Percentiles rank a stretch among this genome's conserved stretches.
Conservation (phyloP, 1,284 basidiomycete species). For the Chalciporus piperatoides region DNA sequence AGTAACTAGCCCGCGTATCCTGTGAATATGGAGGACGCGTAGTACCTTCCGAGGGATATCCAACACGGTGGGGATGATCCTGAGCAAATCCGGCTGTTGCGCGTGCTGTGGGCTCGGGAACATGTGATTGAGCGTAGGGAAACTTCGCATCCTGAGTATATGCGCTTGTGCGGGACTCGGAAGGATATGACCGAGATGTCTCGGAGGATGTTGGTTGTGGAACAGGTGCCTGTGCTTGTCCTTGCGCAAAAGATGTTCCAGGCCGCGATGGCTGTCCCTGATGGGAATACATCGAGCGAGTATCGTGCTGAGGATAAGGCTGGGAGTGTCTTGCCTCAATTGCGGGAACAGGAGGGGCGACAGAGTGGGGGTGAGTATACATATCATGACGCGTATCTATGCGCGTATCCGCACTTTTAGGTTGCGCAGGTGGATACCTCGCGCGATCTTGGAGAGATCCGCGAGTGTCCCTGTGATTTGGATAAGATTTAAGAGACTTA, state of each 20-base stretch:
- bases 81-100: conserved; percentile 14
- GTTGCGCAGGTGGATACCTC: conserved; percentile 22
- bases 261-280: conserved; percentile 25
- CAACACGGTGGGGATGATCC: conserved; percentile 15
- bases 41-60: conserved; percentile 19
- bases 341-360: conserved; percentile 15
- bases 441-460: conserved; percentile 23
- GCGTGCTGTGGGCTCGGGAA: conserved; percentile 19
- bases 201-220: conserved; percentile 19
- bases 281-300: conserved; percentile 21
- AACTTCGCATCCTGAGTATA: conserved; percentile 28
- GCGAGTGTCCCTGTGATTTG: conserved; percentile 23
- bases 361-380: conserved; percentile 19
- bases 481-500: conserved; percentile 3
- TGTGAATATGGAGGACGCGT: conserved; percentile 20
- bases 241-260: conserved; percentile 22
- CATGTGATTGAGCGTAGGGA: conserved; percentile 22
- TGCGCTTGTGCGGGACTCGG: conserved; percentile 22
- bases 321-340: conserved; percentile 24
- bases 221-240: conserved; percentile 15
- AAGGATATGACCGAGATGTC: conserved; percentile 18
- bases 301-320: conserved; percentile 25
- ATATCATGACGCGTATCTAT: conserved; percentile 30
- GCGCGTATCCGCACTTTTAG: conserved; percentile 23
- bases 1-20: conserved; percentile 22